Base-by-base conservation (phyloP, 192 early-diverging fungal species). In the Radiomyces spectabilis region DNA sequence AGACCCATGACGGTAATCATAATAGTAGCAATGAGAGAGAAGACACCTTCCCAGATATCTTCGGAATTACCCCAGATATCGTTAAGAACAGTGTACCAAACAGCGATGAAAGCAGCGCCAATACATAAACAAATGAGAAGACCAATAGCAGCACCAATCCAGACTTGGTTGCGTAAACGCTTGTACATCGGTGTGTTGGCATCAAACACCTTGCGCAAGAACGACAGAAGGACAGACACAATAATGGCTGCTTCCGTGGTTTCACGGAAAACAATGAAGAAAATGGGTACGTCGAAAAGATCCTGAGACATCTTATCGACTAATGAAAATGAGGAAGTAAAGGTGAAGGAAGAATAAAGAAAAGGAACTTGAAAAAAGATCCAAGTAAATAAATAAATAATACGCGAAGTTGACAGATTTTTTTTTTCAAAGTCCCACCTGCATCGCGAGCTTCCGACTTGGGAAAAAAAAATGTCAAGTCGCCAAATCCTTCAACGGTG, bases 181-280 rank as follows among this genome's bases (percentile, higher is more conserved):
- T 76, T 74, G 62, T 65, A 74, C 24, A 83, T 57, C 7, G 16
- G 56, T 0, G 53, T 41, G 55, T 85, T 74, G 47, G 69, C 55
- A 22, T 66, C 57, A 46, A 91, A 77, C 51, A 86, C 74, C 61
- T 83, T 82, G 24, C 67, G 56, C 69, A 88, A 63, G 73, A 93
- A 93, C 31, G 88, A 71, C 21, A 93, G 75, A n/a, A 94, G 58
- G 21, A 97, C 89, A 16, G 85, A 84, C 43, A 97, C 72, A 67
- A 97, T 85, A 53, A 96, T 82, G 19, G 84, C 82, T 6, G 86
- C 89, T 74, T 97, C 94, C 13, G 87, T 75, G 25, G 88, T 85
- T 74, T 93, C 89, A 52, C 89, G 71, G 60, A 91, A 79, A 34
- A 91, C 30, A 10, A 91, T 85, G 52, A 89, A 88, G 61, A 91